Conservation (phyloP, 208 protist species). For the Phytomonas sp. region DNA sequence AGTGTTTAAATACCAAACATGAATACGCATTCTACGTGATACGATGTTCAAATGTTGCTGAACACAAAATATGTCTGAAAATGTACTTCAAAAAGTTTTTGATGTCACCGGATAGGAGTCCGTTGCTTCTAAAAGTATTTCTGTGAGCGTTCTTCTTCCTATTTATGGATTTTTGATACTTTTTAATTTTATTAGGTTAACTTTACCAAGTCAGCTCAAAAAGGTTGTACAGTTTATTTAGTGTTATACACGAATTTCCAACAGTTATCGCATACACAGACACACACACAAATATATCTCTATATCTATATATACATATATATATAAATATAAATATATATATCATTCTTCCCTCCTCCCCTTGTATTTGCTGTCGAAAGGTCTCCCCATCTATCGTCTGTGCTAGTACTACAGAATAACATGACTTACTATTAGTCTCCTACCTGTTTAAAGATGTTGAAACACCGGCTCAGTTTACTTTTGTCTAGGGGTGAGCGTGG, state of each 20-base stretch:
- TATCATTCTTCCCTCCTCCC: background rate
- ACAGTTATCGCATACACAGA: background rate
- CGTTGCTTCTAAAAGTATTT: background rate
- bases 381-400: background rate
- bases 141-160: background rate
- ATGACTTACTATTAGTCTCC: background rate
- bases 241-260: background rate
- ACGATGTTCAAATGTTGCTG: background rate
- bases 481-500: constrained; percentile 42
- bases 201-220: background rate
- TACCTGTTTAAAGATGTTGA: constrained; percentile 20
- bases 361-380: background rate
- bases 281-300: background rate
- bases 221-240: background rate
- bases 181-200: background rate
- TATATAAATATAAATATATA: constrained; percentile 3
- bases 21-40: background rate
- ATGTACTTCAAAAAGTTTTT: background rate
- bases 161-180: background rate
- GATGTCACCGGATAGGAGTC: background rate
- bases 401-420: background rate
- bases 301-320: constrained; percentile 1
- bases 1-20: background rate
- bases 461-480: constrained; percentile 10
- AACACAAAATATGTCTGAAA: background rate